Percentiles rank a stretch among this genome's conserved stretches.
Conservation (phyloP, 805 yeast genomes). For the Tetrapisispora fleetii region DNA sequence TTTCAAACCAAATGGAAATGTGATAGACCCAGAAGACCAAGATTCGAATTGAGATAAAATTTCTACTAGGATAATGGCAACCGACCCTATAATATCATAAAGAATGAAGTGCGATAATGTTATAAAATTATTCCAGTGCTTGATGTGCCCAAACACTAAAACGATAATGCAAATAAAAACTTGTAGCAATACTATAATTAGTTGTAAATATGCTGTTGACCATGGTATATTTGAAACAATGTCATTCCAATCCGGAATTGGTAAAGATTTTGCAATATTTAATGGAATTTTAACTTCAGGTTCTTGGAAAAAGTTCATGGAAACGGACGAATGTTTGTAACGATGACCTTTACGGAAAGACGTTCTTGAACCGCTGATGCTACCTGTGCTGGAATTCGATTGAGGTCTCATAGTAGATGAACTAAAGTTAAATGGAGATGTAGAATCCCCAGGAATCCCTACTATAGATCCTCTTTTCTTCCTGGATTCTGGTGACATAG, state of each 20-base stretch:
- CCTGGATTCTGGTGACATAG: slow-evolving; percentile 6
- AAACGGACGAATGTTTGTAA: slow-evolving; percentile 91
- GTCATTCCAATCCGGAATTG: slow-evolving; percentile 44
- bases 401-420: slow-evolving; percentile 10
- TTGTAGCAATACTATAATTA: slow-evolving; percentile 54
- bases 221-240: slow-evolving; percentile 47
- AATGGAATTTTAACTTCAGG: slow-evolving; percentile 69
- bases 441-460: slow-evolving; percentile 7
- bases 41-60: slow-evolving; percentile 85
- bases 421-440: slow-evolving; percentile 22
- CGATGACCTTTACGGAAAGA: slow-evolving; percentile 88
- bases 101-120: slow-evolving; percentile 81
- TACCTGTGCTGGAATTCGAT: slow-evolving; percentile 7
- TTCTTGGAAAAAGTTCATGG: slow-evolving; percentile 91
- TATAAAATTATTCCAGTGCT: slow-evolving; percentile 49
- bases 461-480: slow-evolving; percentile 15
- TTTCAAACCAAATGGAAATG: slow-evolving; percentile 90
- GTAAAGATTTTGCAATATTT: slow-evolving; percentile 59
- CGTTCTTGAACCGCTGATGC: slow-evolving; percentile 32
- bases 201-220: slow-evolving; percentile 44
- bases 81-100: slow-evolving; percentile 75
- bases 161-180: slow-evolving; percentile 42
- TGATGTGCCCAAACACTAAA: slow-evolving; percentile 50
- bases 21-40: slow-evolving; percentile 75
- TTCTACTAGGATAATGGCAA: slow-evolving; percentile 60